Percentiles rank a stretch among this genome's conserved stretches.
Evolutionary conservation across 2,329 filamentous ascomycete genomes (phyloP).

Genomic region (Aschersonia sp.): DNA sequence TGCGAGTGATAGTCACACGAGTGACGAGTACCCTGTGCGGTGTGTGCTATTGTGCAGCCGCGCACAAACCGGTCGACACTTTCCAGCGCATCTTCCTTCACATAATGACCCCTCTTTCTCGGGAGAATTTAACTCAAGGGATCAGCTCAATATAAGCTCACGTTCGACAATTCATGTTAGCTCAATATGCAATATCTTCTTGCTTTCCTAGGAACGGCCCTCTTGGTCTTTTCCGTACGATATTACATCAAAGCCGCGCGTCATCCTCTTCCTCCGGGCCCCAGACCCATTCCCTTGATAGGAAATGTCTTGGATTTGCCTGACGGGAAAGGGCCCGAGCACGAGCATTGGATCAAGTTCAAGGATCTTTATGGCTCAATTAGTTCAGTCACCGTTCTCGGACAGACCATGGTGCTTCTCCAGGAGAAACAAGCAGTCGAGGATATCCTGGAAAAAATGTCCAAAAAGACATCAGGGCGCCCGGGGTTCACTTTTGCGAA

Average conservation of each 20-base stretch:
- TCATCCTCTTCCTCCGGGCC: conserved; percentile 3
- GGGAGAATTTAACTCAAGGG: too few relatives aligned
- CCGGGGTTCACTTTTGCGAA: conserved; percentile 16
- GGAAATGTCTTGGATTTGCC: conserved; percentile 4
- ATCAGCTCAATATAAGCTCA: too few relatives aligned
- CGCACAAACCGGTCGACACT: too few relatives aligned
- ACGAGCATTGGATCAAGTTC: conserved; percentile 3
- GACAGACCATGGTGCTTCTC: conserved; percentile 24
- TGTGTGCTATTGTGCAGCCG: too few relatives aligned
- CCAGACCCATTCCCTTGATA: conserved; percentile 3
- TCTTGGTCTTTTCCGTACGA: neutral
- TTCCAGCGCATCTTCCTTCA: too few relatives aligned
- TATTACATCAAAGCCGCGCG: neutral
- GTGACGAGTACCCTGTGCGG: too few relatives aligned
- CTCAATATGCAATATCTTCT: too few relatives aligned
- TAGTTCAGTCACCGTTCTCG: conserved; percentile 20
- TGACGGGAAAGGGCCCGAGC: neutral
- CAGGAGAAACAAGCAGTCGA: conserved; percentile 19
- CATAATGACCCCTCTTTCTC: too few relatives aligned
- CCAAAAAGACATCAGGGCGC: conserved; percentile 19
- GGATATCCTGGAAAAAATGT: conserved; percentile 22
- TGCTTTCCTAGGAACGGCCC: too few relatives aligned
- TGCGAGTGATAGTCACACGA: too few relatives aligned
- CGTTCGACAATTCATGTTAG: too few relatives aligned
- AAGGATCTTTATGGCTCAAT: conserved; percentile 25